Conservation (phyloP, 257 asterid species). For the Striga asiatica region DNA sequence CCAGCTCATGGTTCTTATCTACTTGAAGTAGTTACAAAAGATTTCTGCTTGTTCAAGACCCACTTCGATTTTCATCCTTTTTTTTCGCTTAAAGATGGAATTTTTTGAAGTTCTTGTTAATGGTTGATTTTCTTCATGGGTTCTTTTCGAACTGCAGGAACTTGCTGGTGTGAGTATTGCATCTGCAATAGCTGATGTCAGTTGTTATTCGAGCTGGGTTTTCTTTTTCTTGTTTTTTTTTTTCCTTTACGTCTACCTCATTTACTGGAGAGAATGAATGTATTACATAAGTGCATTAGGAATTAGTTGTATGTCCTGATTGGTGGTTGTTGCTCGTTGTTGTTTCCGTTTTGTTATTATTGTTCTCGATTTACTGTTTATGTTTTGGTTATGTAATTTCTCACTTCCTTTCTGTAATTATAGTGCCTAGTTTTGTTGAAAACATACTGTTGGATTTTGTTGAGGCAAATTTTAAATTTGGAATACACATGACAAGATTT, state of each 20-base stretch:
- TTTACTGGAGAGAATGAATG: background rate
- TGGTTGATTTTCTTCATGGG: background rate
- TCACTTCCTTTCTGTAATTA: no score
- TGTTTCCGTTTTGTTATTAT: no score
- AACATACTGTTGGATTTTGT: no score
- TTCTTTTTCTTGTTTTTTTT: background rate
- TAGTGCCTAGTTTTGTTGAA: no score
- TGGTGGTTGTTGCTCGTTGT: no score
- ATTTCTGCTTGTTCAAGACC: background rate
- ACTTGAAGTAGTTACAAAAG: background rate
- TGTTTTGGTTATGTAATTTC: no score
- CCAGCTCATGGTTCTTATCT: conserved; percentile 20
- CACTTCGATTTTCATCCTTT: background rate
- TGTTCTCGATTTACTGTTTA: no score
- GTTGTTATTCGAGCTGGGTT: background rate
- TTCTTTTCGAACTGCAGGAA: conserved; percentile 43
- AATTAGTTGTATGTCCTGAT: no score
- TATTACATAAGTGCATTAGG: background rate
- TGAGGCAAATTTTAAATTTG: no score
- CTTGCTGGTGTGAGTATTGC: conserved; percentile 86
- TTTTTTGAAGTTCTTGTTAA: background rate
- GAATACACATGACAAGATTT: no score
- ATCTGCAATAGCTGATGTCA: conserved; percentile 59
- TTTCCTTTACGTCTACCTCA: background rate
- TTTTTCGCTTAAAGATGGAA: background rate